phyloP scores from a whole-genome alignment of 2,329 filamentous ascomycete species.

The Aspergillus caelatus region DNA sequence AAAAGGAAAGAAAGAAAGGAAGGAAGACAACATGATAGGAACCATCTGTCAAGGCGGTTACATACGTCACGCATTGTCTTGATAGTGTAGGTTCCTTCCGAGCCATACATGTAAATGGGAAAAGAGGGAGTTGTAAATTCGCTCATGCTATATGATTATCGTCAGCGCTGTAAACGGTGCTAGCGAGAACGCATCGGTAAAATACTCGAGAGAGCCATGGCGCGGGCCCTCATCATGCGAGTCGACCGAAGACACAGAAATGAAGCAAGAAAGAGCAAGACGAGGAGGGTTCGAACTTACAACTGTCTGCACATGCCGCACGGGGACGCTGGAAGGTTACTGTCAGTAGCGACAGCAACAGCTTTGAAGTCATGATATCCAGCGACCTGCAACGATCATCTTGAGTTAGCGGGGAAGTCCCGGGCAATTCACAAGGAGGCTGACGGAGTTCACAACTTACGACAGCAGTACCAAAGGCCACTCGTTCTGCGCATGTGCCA shows the following conservation, averaged over 20 bases:
- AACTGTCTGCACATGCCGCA: constrained; percentile 98
- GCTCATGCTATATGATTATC: constrained; percentile 56
- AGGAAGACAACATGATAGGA: neutral
- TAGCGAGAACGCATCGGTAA: neutral
- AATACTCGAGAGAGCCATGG: neutral
- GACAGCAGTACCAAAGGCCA: constrained; percentile 82
- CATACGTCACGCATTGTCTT: constrained; percentile 44
- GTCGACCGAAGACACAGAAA: neutral
- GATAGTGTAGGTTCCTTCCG: constrained; percentile 63
- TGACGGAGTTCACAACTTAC: constrained; percentile 37
- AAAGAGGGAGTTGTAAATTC: constrained; percentile 71
- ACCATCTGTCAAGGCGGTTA: constrained; percentile 1
- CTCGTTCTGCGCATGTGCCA: constrained; percentile 91
- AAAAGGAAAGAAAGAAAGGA: neutral
- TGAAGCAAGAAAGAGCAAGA: neutral
- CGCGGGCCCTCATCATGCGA: neutral
- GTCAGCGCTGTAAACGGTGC: constrained; percentile 8
- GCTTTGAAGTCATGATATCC: constrained; percentile 68
- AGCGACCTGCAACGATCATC: constrained; percentile 35
- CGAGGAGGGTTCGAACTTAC: constrained; percentile 48
- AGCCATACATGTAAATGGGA: constrained; percentile 92
- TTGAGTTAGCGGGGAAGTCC: neutral
- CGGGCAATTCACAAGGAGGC: neutral
- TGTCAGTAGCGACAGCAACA: constrained; percentile 83
- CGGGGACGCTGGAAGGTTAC: constrained; percentile 66